These are phyloP conservation scores for Leccinum fibrillosum DNA, from an alignment of 768 basidiomycete species.

Conservation along the genomic window DNA sequence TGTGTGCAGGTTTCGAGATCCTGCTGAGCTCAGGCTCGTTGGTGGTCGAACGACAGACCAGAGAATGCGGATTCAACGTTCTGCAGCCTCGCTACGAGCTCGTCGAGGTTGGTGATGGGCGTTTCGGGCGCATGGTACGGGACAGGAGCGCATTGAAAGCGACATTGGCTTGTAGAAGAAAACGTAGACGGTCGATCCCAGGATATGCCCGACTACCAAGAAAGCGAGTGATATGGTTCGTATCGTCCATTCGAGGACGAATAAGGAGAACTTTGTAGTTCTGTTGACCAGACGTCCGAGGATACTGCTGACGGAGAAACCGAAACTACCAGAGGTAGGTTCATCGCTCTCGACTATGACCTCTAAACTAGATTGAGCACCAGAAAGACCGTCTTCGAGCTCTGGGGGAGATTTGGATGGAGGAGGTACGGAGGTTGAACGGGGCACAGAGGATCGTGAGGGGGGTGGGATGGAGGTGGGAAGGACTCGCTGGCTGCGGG, in stretches of 20 bases:
- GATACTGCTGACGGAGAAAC: conserved; percentile 46
- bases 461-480: conserved; percentile 37
- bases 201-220: conserved; percentile 43
- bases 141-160: conserved; percentile 31
- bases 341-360: conserved; percentile 70
- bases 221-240: conserved; percentile 33
- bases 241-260: conserved; percentile 23
- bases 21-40: conserved; percentile 46
- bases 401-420: conserved; percentile 21
- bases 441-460: conserved; percentile 35
- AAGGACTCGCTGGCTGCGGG: conserved; percentile 36
- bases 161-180: conserved; percentile 46
- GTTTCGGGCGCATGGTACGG: conserved; percentile 53
- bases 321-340: conserved; percentile 25
- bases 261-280: conserved; percentile 29
- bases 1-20: conserved; percentile 52
- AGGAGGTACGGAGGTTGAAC: conserved; percentile 41
- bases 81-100: conserved; percentile 59
- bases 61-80: conserved; percentile 63
- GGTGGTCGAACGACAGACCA: conserved; percentile 52
- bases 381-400: conserved; percentile 26
- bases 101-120: conserved; percentile 64
- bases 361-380: conserved; percentile 52
- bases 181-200: conserved; percentile 49
- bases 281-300: conserved; percentile 44